phyloP scores from a whole-genome alignment of 2,329 filamentous ascomycete genomes.

The Chrysosporium queenslandicum region DNA sequence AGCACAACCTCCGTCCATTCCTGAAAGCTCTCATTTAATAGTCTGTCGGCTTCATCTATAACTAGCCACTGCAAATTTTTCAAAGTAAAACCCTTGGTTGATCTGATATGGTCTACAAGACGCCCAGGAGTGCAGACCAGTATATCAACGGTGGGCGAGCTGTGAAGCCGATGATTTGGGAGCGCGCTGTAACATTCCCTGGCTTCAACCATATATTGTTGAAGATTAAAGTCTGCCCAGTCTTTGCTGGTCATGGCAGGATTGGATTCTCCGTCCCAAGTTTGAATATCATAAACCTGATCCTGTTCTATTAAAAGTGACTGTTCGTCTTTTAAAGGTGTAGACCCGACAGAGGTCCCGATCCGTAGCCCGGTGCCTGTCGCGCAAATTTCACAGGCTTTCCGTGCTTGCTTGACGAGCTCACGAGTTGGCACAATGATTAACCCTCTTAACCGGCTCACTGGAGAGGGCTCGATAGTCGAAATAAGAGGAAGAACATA shows the following conservation, averaged over 20 bases:
- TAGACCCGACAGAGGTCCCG: slow-evolving; percentile 72
- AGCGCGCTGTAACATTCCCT: slow-evolving; percentile 36
- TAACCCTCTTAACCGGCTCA: slow-evolving; percentile 63
- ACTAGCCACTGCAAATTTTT: slow-evolving; percentile 76
- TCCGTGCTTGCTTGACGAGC: slow-evolving; percentile 73
- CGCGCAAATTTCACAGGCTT: slow-evolving; percentile 65
- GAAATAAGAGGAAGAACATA: slow-evolving; percentile 81
- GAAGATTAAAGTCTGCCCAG: slow-evolving; percentile 40
- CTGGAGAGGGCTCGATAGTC: slow-evolving; percentile 54
- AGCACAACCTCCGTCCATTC: slow-evolving; percentile 73
- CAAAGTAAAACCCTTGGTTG: slow-evolving; percentile 71
- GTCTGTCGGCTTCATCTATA: slow-evolving; percentile 86
- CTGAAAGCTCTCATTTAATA: slow-evolving; percentile 85
- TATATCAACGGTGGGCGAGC: slow-evolving; percentile 70
- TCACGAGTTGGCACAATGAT: slow-evolving; percentile 87
- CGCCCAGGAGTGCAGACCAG: slow-evolving; percentile 86
- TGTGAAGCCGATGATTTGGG: slow-evolving; percentile 52
- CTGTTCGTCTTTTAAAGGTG: slow-evolving; percentile 59
- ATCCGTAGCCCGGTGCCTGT: slow-evolving; percentile 64
- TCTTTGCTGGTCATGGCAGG: slow-evolving; percentile 43
- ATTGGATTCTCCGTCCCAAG: slow-evolving; percentile 15
- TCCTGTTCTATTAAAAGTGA: slow-evolving; percentile 52
- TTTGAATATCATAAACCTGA: slow-evolving; percentile 55
- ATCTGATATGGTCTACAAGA: slow-evolving; percentile 79
- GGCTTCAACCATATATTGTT: slow-evolving; percentile 37